Base-by-base conservation (phyloP, 495 filamentous ascomycete species). In the Coniosporium apollinis region DNA sequence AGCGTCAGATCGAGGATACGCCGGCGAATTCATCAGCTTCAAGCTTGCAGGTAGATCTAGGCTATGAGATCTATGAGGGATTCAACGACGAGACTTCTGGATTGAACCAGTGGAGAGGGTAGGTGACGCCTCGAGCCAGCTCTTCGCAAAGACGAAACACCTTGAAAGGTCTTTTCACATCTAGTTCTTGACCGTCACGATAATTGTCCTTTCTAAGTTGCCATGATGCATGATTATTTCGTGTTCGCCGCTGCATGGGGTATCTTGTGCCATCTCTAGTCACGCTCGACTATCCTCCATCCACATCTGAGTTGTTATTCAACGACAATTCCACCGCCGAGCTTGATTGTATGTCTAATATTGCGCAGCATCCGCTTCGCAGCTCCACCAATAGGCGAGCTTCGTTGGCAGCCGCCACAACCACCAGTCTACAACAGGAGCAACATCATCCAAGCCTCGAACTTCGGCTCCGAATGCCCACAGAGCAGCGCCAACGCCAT, bases 391-490 rank as follows among this genome's bases (percentile, higher is more conserved):
- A 37, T 30, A 1, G 52, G 52, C 1, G 22, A 30, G 3, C 22
- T 46, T 9, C 39, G 53, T 18, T 56, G 45, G 45, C 46, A 50
- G 34, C 34, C 46, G n/a, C 53, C 53, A 8, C 34, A 39, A 17
- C 22, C 44, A 9, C 53, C 53, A 11, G 18, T 29, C n/a, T 25
- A 16, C 2, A 52, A 52, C 28, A 39, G 48, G 7, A 45, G 24
- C 19, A 6, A 15, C n/a, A 26, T 34, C 10, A 42, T 49, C 16
- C 21, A 22, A 14, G 48, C 46, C 19, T 49, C 30, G 0, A 11
- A 8, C 5, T 43, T 42, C 14, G 33, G 15, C 4, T 26, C 43
- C 17, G 18, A 13, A 16, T 51, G 48, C 29, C 46, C 48, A 15
- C 46, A 49, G 22, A 37, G 19, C 30, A 18, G 15, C 10, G 30